These are phyloP conservation scores for Agarophyton chilense DNA, from an alignment of 23 red algal species.

Conservation along the genomic window DNA sequence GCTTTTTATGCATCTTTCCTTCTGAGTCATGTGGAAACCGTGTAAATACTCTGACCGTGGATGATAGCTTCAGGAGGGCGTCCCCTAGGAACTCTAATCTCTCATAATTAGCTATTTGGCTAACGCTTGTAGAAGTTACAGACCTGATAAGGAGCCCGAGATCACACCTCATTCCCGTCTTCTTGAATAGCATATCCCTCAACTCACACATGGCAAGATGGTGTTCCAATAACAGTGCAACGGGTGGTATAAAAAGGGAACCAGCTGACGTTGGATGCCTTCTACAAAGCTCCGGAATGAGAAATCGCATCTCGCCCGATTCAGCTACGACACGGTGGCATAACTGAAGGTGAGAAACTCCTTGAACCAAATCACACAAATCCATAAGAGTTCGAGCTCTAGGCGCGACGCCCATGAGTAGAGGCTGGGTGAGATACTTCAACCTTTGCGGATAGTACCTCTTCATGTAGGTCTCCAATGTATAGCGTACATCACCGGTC, in stretches of 20 bases:
- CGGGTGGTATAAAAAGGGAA: conserved; percentile 46
- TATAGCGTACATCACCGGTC: conserved; percentile 37
- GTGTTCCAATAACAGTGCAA: conserved; percentile 26
- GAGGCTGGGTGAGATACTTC: conserved; percentile 49
- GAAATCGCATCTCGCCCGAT: not conserved
- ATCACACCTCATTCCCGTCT: not conserved
- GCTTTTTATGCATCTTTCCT: conserved; percentile 40
- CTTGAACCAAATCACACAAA: conserved; percentile 27
- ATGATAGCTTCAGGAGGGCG: conserved; percentile 55
- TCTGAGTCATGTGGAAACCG: conserved; percentile 54
- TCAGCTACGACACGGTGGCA: not conserved
- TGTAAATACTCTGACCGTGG: conserved; percentile 52
- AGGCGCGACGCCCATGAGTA: conserved; percentile 24
- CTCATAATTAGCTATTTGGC: conserved; percentile 58
- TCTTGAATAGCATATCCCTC: conserved; percentile 2
- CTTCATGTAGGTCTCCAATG: conserved; percentile 51
- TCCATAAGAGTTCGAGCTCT: conserved; percentile 10
- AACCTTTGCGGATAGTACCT: not conserved
- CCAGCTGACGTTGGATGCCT: conserved; percentile 30
- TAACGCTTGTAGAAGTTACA: conserved; percentile 40
- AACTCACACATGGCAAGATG: conserved; percentile 55
- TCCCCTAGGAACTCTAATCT: conserved; percentile 74
- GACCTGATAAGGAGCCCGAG: conserved; percentile 13
- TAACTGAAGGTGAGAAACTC: not conserved
- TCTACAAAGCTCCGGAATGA: conserved; percentile 52